phyloP scores from a whole-genome alignment of 2,329 filamentous ascomycete species.

The Claviceps citrina region DNA sequence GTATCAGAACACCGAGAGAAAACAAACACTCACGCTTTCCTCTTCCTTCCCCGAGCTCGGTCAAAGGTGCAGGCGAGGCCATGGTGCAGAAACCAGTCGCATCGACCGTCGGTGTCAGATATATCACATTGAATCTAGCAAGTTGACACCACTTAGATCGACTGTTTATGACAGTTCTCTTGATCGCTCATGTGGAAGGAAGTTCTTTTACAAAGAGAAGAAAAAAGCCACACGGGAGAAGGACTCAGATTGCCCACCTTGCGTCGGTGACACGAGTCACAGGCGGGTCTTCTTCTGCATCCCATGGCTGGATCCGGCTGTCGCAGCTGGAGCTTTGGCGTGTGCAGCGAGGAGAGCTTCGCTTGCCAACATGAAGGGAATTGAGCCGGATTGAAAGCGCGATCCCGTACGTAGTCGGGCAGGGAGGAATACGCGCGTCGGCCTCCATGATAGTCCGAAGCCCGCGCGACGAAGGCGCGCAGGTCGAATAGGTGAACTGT shows the following conservation, averaged over 20 bases:
- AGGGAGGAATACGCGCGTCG: no score
- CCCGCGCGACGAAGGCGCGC: no score
- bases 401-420: no score
- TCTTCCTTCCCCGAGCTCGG: slow-evolving; percentile 9
- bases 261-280: slow-evolving; percentile 32
- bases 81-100: slow-evolving; percentile 36
- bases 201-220: no score
- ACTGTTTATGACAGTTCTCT: no score
- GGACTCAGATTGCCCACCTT: slow-evolving; percentile 21
- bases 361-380: not conserved
- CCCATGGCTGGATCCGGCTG: slow-evolving; percentile 6
- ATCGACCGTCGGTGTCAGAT: slow-evolving; percentile 19
- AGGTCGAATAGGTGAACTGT: no score
- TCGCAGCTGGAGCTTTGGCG: no score
- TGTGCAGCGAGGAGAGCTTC: no score
- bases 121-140: slow-evolving; percentile 34
- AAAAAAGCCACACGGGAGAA: no score
- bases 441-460: no score
- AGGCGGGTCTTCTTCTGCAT: slow-evolving; percentile 18
- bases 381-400: not conserved
- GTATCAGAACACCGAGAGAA: not conserved
- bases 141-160: not conserved
- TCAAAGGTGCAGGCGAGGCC: slow-evolving; percentile 30
- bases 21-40: slow-evolving; percentile 7
- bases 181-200: no score